Conservation (phyloP, 306 rosid species). For the Inga laurina region DNA sequence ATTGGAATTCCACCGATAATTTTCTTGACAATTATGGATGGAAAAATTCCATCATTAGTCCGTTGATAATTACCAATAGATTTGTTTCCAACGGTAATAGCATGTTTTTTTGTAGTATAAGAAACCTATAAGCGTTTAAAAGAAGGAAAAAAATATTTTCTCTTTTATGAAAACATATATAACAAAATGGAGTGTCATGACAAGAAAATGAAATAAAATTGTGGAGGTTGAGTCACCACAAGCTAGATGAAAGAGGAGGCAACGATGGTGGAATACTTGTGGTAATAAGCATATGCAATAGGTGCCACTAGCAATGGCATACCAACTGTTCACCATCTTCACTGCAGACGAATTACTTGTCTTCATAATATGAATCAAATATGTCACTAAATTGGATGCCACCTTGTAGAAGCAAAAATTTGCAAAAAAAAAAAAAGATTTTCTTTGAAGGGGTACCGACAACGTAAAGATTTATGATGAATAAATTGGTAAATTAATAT, state of each 20-base stretch:
- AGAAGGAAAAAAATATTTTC: neutral
- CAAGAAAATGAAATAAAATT: neutral
- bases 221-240: conserved; percentile 57
- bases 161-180: neutral
- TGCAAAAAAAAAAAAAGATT: no score
- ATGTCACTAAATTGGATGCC: conserved; percentile 79
- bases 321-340: conserved; percentile 81
- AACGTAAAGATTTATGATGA: no score
- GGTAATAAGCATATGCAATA: conserved; percentile 79
- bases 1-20: no score
- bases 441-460: no score
- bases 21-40: no score
- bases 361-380: conserved; percentile 75
- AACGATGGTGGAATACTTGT: conserved; percentile 69
- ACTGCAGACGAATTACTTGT: conserved; percentile 92
- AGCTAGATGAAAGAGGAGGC: conserved; percentile 69
- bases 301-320: conserved; percentile 88
- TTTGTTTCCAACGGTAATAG: no score
- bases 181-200: neutral
- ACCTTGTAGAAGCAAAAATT: no score
- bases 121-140: neutral
- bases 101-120: no score
- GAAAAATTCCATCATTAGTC: no score
- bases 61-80: no score
- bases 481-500: no score